phyloP scores from a whole-genome alignment of 2,329 filamentous ascomycete species.

The Anthostomella pinea region DNA sequence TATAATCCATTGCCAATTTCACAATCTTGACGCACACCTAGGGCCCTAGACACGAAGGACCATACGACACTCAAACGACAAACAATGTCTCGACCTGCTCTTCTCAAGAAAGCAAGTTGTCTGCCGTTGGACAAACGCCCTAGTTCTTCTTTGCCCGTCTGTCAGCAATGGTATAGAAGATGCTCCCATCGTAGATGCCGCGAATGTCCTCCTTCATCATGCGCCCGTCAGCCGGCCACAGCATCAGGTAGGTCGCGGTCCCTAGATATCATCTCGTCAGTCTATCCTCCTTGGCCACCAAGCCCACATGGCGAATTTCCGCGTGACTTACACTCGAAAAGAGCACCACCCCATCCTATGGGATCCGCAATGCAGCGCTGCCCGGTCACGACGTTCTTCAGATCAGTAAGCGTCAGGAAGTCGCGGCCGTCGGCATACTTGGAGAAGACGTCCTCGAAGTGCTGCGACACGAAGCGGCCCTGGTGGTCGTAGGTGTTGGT shows the following conservation, averaged over 20 bases:
- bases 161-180: slow-evolving; percentile 43
- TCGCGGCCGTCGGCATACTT: slow-evolving; percentile 43
- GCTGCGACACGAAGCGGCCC: slow-evolving; percentile 46
- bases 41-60: too few species aligned
- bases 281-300: neutral
- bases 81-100: too few species aligned
- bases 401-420: slow-evolving; percentile 35
- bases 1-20: too few species aligned
- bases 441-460: slow-evolving; percentile 49
- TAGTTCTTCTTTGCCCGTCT: slow-evolving; percentile 14
- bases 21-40: too few species aligned
- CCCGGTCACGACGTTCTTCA: slow-evolving; percentile 36
- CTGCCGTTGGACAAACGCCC: too few species aligned
- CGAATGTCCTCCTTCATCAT: slow-evolving; percentile 57
- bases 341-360: slow-evolving; percentile 32
- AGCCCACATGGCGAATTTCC: neutral
- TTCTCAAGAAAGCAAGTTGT: too few species aligned
- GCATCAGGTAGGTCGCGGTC: slow-evolving; percentile 44
- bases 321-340: slow-evolving; percentile 31
- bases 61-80: too few species aligned
- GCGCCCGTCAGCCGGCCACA: slow-evolving; percentile 54
- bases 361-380: slow-evolving; percentile 42
- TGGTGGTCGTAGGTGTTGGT: slow-evolving; percentile 46
- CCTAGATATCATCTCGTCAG: slow-evolving; percentile 5
- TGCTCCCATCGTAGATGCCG: slow-evolving; percentile 50